A percentile compares a stretch with the other conserved stretches of the same genome.
Conservation (phyloP, 768 basidiomycete species). For the Boletus reticulatus region DNA sequence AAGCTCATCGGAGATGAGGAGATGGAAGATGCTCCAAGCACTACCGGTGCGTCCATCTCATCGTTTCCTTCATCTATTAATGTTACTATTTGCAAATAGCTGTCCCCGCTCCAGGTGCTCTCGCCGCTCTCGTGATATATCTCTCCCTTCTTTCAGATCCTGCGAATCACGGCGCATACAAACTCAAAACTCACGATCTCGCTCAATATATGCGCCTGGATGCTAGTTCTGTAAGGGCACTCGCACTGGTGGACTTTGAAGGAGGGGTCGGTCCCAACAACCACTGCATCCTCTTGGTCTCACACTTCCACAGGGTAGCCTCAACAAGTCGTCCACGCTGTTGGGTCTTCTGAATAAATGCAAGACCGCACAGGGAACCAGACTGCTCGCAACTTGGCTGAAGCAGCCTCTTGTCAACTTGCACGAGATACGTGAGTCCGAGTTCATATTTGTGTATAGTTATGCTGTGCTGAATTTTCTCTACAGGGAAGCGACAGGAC, state of each 20-base stretch:
- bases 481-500: slow-evolving; percentile 76
- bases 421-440: slow-evolving; percentile 81
- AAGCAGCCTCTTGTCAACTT: slow-evolving; percentile 94
- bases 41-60: slow-evolving; percentile 6
- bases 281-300: neutral
- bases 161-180: slow-evolving; percentile 77
- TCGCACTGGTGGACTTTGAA: slow-evolving; percentile 78
- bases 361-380: slow-evolving; percentile 92
- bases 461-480: neutral
- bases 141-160: slow-evolving; percentile 76
- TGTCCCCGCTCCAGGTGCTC: slow-evolving; percentile 70
- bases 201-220: slow-evolving; percentile 95
- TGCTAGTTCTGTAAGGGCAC: slow-evolving; percentile 87
- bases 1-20: slow-evolving; percentile 34
- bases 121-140: slow-evolving; percentile 81
- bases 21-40: slow-evolving; percentile 15
- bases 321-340: slow-evolving; percentile 80
- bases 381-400: slow-evolving; percentile 87
- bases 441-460: neutral
- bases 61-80: neutral
- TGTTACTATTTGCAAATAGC: slow-evolving; percentile 40
- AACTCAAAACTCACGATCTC: slow-evolving; percentile 83
- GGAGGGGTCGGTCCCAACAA: slow-evolving; percentile 33
- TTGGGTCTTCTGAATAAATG: slow-evolving; percentile 92
- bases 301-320: slow-evolving; percentile 41